Base-by-base conservation (phyloP, 768 basidiomycete species). In the Lyophyllum decastes region DNA sequence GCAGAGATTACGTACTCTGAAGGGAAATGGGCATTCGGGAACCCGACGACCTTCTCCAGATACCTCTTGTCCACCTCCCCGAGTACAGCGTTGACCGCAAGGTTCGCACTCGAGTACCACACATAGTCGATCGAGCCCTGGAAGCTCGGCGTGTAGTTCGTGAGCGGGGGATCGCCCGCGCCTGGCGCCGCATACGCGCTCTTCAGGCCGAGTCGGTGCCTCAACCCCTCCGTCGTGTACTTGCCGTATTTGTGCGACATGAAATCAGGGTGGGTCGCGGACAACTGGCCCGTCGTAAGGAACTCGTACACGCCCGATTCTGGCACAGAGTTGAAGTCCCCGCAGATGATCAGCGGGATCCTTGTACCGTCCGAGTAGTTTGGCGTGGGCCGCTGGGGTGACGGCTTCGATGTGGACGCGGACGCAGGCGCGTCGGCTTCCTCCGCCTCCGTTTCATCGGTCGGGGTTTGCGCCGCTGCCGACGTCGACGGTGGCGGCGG, bases 21-120 rank as follows among this genome's bases (percentile, higher is more conserved):
- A 22, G 96, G 94, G 81, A 95, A 97, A 70, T 98, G 94, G 1
- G 88, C 85, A 72, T 98, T 95, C 26, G 97, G 97, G 81, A 98
- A 98, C 35, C 97, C 97, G 45, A 98, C 96, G 17, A 86, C 86
- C 76, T 93, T 93, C 62, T 89, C 86, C 69, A 98, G 70, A 77
- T 99, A 99, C 24, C 69, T 69, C 65, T 79, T 81, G 69, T 98
- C 95, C 57, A 98, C 87, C 70, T 90, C 93, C 14, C 92, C 92
- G 44, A 98, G 78, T n/a, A 96, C 85, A 21, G 88, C 87, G 59
- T 88, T 94, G 25, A 92, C 86, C 10, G 82, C 79, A 49, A 98
- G 63, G 58, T 85, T 92, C 49, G 79, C 76, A 0, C 85, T 82
- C 57, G 89, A 84, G 72, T 92, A 95, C 91, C 94, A 99, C 66